These are phyloP conservation scores for Verticillium nubilum DNA, from an alignment of 2,329 filamentous ascomycete species.

Conservation along the genomic window DNA sequence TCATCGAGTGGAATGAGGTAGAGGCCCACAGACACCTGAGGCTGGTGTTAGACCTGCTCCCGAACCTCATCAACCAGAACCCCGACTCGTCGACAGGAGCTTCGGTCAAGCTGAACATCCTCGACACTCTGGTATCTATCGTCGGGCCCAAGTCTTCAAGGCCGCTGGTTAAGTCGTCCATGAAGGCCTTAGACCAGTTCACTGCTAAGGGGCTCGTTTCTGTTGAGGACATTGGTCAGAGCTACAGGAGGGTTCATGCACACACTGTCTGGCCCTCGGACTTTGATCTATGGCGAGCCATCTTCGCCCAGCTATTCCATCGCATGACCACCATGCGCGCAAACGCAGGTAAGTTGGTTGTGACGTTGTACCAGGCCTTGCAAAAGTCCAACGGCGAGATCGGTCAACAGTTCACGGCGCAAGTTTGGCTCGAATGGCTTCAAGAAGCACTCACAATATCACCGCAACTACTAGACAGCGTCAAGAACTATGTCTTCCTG, in stretches of 20 bases:
- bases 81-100: constrained; percentile 31
- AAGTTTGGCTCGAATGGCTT: constrained; percentile 53
- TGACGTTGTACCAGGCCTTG: constrained; percentile 48
- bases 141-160: constrained; percentile 56
- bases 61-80: constrained; percentile 44
- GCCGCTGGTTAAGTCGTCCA: constrained; percentile 62
- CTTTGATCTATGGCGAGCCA: constrained; percentile 40
- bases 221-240: constrained; percentile 36
- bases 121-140: constrained; percentile 51
- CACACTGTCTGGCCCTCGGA: constrained; percentile 15
- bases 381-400: constrained; percentile 19
- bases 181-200: constrained; percentile 63
- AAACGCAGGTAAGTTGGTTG: constrained; percentile 55
- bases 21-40: constrained; percentile 60
- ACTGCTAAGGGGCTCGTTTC: constrained; percentile 54
- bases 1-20: constrained; percentile 62
- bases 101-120: constrained; percentile 36
- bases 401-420: constrained; percentile 26
- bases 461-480: constrained; percentile 49
- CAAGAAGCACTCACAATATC: constrained; percentile 42
- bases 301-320: constrained; percentile 42
- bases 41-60: constrained; percentile 54
- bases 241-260: constrained; percentile 30
- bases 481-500: constrained; percentile 60
- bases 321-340: constrained; percentile 57